Evolutionary conservation across 176 grass and related monocot genomes (phyloP), one percentile per base, ranked within the genome.

Genomic region (Aechmea fasciata): DNA sequence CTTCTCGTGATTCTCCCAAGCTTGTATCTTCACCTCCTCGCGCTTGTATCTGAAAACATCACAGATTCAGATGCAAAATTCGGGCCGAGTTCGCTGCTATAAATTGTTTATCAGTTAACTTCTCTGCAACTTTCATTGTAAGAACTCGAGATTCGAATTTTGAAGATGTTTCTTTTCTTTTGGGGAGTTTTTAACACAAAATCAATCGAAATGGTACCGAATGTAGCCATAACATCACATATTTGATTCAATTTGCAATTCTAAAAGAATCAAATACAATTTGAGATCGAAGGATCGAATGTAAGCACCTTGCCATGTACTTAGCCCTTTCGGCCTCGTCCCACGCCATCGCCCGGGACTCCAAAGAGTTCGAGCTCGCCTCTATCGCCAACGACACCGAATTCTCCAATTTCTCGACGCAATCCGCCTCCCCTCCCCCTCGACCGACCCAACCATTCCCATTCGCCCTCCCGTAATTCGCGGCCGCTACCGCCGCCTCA

Each of bases 1-100:
- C 75, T 87, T 96, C 77, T 92, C 88, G 14, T 96, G 93, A 74
- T 96, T 92, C 73, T 92, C 93, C 93, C 93, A 96, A 2, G 93
- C 93, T 64, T 96, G 88, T 71, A 96, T 96, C 70, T 88, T 83
- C 77, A 92, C 77, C 71, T 92, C 93, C 70, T 96, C 86, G 22
- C 86, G 76, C 72, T 92, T 96, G 75, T 87, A 96, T 70, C 93
- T 96, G 68, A 71, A 74, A 66, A 26, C 33, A 41, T 41, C 33
- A 7, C 5, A 41, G 33, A 33, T 33, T 33, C 29, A 33, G 29
- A 33, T 33, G 0, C 29, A 33, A 33, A 33, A 33, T 33, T 33
- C 29, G 3, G 29, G 3, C 33, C 4, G 33, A 41, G 33, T 41
- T 41, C 33, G 33, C 33, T 6, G 33, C 5, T 33, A 33, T 33